phyloP scores from a whole-genome alignment of 1,139 yeast genomes.

The Pichia sp. region DNA sequence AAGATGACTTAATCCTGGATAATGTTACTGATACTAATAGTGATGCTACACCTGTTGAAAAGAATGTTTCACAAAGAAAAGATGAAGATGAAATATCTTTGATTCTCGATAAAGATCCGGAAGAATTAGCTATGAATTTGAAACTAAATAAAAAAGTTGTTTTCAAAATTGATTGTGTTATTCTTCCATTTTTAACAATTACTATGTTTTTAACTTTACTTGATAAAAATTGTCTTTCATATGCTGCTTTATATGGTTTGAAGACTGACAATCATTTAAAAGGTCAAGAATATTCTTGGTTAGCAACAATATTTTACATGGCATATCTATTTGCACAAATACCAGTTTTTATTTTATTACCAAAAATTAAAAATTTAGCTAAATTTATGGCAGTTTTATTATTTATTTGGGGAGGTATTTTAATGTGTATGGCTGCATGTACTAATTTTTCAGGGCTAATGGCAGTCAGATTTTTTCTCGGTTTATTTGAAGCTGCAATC shows the following conservation, averaged over 20 bases:
- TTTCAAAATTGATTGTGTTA: conserved; percentile 8
- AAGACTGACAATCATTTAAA: conserved; percentile 13
- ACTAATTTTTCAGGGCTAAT: conserved; percentile 33
- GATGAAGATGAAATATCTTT: too few relatives aligned
- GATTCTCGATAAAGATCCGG: too few relatives aligned
- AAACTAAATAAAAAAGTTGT: conserved; percentile 5
- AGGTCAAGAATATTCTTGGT: conserved; percentile 33
- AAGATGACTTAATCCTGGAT: too few relatives aligned
- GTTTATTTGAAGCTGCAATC: conserved; percentile 35
- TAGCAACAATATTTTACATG: conserved; percentile 50
- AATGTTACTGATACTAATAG: too few relatives aligned
- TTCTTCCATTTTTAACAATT: conserved; percentile 3
- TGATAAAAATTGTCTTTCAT: conserved; percentile 22
- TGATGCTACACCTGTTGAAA: too few relatives aligned
- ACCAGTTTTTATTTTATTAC: conserved; percentile 39
- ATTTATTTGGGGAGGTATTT: conserved; percentile 42
- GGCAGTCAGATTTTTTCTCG: conserved; percentile 35
- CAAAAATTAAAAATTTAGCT: conserved; percentile 43
- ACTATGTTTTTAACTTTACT: conserved; percentile 9
- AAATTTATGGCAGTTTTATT: conserved; percentile 35
- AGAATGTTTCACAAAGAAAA: too few relatives aligned
- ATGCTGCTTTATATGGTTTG: conserved; percentile 21
- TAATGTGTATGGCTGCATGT: conserved; percentile 35
- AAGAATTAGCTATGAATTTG: conserved; percentile 6
- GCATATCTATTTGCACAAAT: conserved; percentile 47